Evolutionary conservation across 75 land plant species (phyloP), one percentile per base, ranked within the genome.

Genomic region (Pseudotsuga menziesii): DNA sequence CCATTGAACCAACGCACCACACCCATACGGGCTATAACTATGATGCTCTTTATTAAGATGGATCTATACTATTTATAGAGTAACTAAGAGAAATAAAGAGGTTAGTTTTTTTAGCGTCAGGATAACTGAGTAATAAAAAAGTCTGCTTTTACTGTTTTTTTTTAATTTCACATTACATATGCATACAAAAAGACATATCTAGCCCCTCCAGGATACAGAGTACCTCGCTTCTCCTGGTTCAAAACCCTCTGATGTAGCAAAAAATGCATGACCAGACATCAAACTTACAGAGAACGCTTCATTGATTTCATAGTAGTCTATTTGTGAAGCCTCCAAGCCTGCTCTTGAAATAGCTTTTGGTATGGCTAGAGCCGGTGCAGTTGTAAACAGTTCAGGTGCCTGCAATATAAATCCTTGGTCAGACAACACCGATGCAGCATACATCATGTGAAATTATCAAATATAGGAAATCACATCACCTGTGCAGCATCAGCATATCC

Each of bases 401-500:
- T 94, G 88, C 70, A 80, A 48, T 58, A 74, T 57, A 52, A 23
- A 57, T 60, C 4, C 26, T 41, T 8, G 6, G 9, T 74, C 29
- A 19, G n/a, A 19, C 36, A 83, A 67, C 41, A 39, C 0, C 41
- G 4, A 3, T 2, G 12, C n/a, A 52, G 56, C 15, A 0, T 26
- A 64, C 5, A 78, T 70, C 48, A 14, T 35, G 14, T 27, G 27
- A 22, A 52, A 72, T 20, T n/a, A 29, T 22, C 36, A 58, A 66
- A 57, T 17, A 62, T 22, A 3, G 8, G 36, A 36, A 26, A 3
- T 7, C 19, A 36, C 44, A 56, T 44, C 71, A 93, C 98, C 97
- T 96, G 97, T 73, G 93, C 99, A 39, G 97, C 97, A 84, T 94
- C 99, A 77, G 89, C 99, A 86, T 82, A 90, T 6, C 99, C 98